Conservation (phyloP, 2,329 filamentous ascomycete genomes). For the Allantophomopsis lycopodina region DNA sequence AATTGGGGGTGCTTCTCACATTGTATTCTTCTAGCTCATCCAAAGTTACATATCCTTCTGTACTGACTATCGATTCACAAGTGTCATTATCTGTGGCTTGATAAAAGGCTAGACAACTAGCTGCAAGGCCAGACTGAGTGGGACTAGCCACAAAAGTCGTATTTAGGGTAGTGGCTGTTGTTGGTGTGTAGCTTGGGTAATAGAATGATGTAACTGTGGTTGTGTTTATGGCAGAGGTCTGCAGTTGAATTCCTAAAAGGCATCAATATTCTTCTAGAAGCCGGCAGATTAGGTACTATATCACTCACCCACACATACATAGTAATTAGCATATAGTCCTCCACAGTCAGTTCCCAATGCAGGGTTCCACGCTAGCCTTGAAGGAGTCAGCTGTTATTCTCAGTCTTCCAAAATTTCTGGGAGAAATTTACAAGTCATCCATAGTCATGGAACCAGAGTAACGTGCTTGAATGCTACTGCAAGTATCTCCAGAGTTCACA, state of each 20-base stretch:
- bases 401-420: background rate
- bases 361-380: constrained; percentile 3
- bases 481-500: background rate
- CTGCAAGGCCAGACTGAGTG: background rate
- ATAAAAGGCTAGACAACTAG: background rate
- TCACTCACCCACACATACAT: constrained; percentile 4
- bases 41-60: background rate
- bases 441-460: background rate
- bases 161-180: background rate
- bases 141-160: background rate
- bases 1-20: background rate
- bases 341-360: constrained; percentile 6
- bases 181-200: background rate
- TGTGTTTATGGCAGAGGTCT: too few relatives aligned
- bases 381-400: background rate
- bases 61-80: background rate
- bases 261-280: background rate
- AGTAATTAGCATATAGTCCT: constrained; percentile 4
- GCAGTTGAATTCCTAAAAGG: background rate
- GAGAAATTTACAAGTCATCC: background rate
- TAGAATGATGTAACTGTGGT: too few relatives aligned
- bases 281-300: background rate
- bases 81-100: background rate
- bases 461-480: background rate
- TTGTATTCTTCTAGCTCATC: background rate